Percentiles rank a stretch among this genome's conserved stretches.
These are phyloP conservation scores for Mollisiaceae sp. DNA, from an alignment of 2,329 filamentous ascomycete species.

Conservation along the genomic window DNA sequence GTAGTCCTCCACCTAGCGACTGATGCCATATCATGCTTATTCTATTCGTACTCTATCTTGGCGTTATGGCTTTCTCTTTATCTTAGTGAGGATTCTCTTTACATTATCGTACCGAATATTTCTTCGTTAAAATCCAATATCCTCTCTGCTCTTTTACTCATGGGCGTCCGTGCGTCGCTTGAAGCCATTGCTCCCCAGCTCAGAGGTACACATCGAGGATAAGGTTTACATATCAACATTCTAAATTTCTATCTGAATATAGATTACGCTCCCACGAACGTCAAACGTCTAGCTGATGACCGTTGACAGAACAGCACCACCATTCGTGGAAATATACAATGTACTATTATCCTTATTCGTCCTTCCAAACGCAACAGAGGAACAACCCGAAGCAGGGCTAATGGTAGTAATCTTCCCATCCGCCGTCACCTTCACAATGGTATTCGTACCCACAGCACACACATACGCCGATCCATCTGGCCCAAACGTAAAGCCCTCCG, in stretches of 20 bases:
- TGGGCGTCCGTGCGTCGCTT: too few relatives aligned
- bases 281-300: background rate
- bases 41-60: too few relatives aligned
- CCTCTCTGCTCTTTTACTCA: too few relatives aligned
- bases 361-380: constrained; percentile 10
- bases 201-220: too few relatives aligned
- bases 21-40: too few relatives aligned
- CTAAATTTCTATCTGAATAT: background rate
- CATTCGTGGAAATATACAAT: constrained; percentile 10
- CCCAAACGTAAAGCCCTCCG: constrained; percentile 12
- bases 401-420: background rate
- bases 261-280: background rate
- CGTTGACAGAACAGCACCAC: constrained; percentile 8
- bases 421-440: background rate
- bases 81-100: too few relatives aligned
- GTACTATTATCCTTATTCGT: constrained; percentile 5
- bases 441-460: background rate
- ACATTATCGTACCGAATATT: too few relatives aligned
- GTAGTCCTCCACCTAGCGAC: too few relatives aligned
- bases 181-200: too few relatives aligned
- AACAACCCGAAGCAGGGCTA: background rate
- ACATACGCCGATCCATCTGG: constrained; percentile 10
- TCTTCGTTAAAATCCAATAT: too few relatives aligned
- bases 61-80: too few relatives aligned
- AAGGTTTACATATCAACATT: background rate